Evolutionary conservation across 805 yeast genomes (phyloP).

Genomic region (Wickerhamomyces bisporus): DNA sequence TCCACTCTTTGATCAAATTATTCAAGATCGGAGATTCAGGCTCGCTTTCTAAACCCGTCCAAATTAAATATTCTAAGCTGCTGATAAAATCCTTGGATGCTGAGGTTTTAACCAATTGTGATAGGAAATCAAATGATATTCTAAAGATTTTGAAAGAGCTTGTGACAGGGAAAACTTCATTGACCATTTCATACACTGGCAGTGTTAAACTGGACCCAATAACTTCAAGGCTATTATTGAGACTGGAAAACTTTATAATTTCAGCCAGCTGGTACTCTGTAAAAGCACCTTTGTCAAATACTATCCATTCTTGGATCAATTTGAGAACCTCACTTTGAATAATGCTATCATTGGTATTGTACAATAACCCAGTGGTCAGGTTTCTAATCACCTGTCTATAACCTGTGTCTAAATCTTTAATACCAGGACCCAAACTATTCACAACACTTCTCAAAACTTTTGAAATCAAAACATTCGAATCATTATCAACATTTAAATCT

Average conservation of each 20-base stretch:
- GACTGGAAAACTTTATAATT: slow-evolving; percentile 27
- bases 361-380: slow-evolving; percentile 29
- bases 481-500: slow-evolving; percentile 42
- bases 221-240: slow-evolving; percentile 27
- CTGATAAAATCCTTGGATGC: slow-evolving; percentile 39
- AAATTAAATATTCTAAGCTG: slow-evolving; percentile 47
- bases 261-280: slow-evolving; percentile 24
- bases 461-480: slow-evolving; percentile 40
- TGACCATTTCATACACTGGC: slow-evolving; percentile 34
- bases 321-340: slow-evolving; percentile 33
- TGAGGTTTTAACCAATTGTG: slow-evolving; percentile 52
- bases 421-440: slow-evolving; percentile 54
- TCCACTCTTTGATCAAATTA: slow-evolving; percentile 52
- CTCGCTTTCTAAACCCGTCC: slow-evolving; percentile 50
- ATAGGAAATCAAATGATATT: slow-evolving; percentile 50
- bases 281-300: slow-evolving; percentile 39
- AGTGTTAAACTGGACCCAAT: slow-evolving; percentile 23
- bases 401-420: slow-evolving; percentile 27
- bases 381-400: slow-evolving; percentile 30
- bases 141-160: slow-evolving; percentile 35
- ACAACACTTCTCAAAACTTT: slow-evolving; percentile 41
- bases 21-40: slow-evolving; percentile 40
- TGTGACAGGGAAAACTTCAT: slow-evolving; percentile 40
- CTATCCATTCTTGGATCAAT: slow-evolving; percentile 39
- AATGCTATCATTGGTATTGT: slow-evolving; percentile 29